Percentiles rank a stretch among this genome's conserved stretches.
Evolutionary conservation across 179 eudicot species (phyloP).

Genomic region (Patellifolia procumbens): DNA sequence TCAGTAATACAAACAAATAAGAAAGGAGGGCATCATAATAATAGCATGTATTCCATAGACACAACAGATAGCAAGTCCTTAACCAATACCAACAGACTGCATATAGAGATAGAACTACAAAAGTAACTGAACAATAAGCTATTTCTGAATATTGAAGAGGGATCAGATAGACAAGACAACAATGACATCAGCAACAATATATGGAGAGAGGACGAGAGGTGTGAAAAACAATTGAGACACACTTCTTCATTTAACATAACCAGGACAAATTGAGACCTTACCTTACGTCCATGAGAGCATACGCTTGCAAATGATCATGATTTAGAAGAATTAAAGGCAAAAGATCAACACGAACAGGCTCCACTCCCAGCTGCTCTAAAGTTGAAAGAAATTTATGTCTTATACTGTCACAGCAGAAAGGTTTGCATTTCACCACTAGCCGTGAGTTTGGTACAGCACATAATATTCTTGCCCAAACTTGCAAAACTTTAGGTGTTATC

Average conservation of each 20-base stretch:
- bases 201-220: background rate
- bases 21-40: background rate
- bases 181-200: background rate
- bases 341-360: constrained; percentile 86
- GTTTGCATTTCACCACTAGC: constrained; percentile 95
- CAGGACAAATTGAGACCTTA: constrained; percentile 23
- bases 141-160: background rate
- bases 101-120: too few species aligned
- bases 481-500: constrained; percentile 97
- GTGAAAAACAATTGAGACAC: background rate
- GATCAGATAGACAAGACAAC: background rate
- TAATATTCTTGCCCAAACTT: constrained; percentile 93
- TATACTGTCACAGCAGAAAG: constrained; percentile 88
- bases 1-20: background rate
- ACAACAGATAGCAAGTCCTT: background rate
- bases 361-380: constrained; percentile 92
- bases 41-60: background rate
- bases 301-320: constrained; percentile 99
- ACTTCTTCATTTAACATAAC: background rate
- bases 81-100: background rate
- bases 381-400: constrained; percentile 80
- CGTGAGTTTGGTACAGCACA: constrained; percentile 94
- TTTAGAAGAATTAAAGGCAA: constrained; percentile 93
- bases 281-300: constrained; percentile 98
- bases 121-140: background rate